A percentile compares a stretch with the other conserved stretches of the same genome.
Evolutionary conservation across 306 rosid genomes (phyloP).

Genomic region (Medicago ruthenica): DNA sequence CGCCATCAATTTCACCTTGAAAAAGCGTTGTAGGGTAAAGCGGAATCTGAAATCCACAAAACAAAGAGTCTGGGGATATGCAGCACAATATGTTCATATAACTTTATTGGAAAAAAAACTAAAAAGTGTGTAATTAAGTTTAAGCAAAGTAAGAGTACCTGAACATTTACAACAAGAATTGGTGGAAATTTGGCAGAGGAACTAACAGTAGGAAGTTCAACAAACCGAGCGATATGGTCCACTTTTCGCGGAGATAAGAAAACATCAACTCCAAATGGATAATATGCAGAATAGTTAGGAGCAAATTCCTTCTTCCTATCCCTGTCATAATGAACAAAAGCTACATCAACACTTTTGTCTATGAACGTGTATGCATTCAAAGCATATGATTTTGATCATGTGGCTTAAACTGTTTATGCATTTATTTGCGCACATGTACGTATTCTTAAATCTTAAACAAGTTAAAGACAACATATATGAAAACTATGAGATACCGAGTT

Average conservation of each 20-base stretch:
- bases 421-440: not conserved
- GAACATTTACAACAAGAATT: constrained; percentile 90
- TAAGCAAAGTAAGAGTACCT: constrained; percentile 58
- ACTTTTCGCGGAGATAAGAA: constrained; percentile 88
- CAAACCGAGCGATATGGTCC: constrained; percentile 83
- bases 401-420: constrained; percentile 10
- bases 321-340: constrained; percentile 55
- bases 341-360: constrained; percentile 29
- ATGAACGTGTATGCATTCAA: not conserved
- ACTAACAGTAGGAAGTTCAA: constrained; percentile 70
- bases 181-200: constrained; percentile 71
- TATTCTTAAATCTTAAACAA: constrained; percentile 36
- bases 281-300: constrained; percentile 76
- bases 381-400: not conserved
- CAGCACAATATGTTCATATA: not conserved
- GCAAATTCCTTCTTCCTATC: constrained; percentile 94
- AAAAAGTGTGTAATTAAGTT: not conserved
- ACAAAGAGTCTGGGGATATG: constrained; percentile 31
- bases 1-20: constrained; percentile 95
- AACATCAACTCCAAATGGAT: constrained; percentile 94
- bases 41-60: constrained; percentile 71
- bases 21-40: constrained; percentile 81
- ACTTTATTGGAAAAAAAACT: not conserved
- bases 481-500: not conserved
- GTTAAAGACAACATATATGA: not conserved